A percentile compares a stretch with the other conserved stretches of the same genome.
Evolutionary conservation across 306 rosid species (phyloP).

Genomic region (Quercus variabilis): DNA sequence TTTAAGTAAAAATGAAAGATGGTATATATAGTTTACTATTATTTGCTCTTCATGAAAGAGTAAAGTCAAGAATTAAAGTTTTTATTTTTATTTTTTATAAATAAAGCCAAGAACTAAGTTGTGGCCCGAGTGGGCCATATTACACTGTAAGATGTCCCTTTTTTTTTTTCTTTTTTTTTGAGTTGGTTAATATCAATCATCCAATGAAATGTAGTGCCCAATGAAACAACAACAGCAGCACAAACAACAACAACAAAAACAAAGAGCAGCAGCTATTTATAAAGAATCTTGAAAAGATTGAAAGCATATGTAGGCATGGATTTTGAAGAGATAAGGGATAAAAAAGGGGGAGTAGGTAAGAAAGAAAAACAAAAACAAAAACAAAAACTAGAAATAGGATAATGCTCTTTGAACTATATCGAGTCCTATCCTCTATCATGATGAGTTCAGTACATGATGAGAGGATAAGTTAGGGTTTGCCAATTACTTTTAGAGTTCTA

Average conservation of each 20-base stretch:
- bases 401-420: not conserved
- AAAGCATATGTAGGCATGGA: slow-evolving; percentile 7
- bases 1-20: no score
- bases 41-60: not conserved
- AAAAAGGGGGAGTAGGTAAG: slow-evolving; percentile 1
- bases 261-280: slow-evolving; percentile 17
- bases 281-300: slow-evolving; percentile 30
- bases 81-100: not conserved
- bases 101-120: not conserved
- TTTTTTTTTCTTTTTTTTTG: not conserved
- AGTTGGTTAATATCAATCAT: slow-evolving; percentile 13
- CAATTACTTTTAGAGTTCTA: no score
- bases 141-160: slow-evolving; percentile 18
- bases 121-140: slow-evolving; percentile 4
- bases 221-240: slow-evolving; percentile 28
- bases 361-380: not conserved
- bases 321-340: slow-evolving; percentile 4
- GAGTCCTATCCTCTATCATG: not conserved
- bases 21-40: not conserved
- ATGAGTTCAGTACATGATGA: not conserved
- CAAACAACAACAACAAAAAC: slow-evolving; percentile 17
- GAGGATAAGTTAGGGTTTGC: no score
- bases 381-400: not conserved
- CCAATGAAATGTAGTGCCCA: slow-evolving; percentile 23
- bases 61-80: not conserved